phyloP scores from a whole-genome alignment of 2,329 filamentous ascomycete genomes.

The Alternaria burnsii region DNA sequence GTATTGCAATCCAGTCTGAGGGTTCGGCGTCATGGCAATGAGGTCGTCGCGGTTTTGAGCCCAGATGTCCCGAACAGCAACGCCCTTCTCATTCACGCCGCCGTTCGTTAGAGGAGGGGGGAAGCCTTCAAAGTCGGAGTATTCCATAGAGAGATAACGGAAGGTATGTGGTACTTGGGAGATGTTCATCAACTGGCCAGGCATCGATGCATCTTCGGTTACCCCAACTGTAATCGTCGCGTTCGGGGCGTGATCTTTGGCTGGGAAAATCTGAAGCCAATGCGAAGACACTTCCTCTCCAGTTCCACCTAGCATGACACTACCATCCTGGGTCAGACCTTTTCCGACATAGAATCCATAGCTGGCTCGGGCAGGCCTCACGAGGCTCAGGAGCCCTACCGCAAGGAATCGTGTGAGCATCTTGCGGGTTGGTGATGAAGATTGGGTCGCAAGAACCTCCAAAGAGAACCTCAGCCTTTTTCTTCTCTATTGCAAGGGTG shows the following conservation, averaged over 20 bases:
- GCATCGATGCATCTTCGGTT: conserved; percentile 51
- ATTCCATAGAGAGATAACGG: conserved; percentile 51
- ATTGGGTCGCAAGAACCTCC: not conserved
- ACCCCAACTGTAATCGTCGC: conserved; percentile 56
- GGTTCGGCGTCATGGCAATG: conserved; percentile 53
- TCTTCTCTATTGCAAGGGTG: conserved; percentile 5
- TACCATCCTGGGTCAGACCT: conserved; percentile 54
- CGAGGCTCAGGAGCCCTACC: conserved; percentile 17
- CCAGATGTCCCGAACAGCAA: conserved; percentile 56
- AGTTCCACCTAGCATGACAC: conserved; percentile 57
- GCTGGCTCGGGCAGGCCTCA: conserved; percentile 46
- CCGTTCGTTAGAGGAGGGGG: conserved; percentile 56
- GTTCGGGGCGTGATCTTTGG: conserved; percentile 52
- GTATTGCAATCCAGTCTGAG: conserved; percentile 54
- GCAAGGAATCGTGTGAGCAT: conserved; percentile 15
- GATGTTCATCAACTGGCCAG: conserved; percentile 46
- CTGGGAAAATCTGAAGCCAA: conserved; percentile 58
- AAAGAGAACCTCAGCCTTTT: not conserved
- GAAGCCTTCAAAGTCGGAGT: conserved; percentile 54
- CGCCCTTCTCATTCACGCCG: conserved; percentile 55
- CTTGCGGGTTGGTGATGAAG: not conserved
- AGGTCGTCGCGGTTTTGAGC: conserved; percentile 53
- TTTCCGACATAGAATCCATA: conserved; percentile 61
- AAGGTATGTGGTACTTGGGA: conserved; percentile 46
- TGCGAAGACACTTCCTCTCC: conserved; percentile 60